Evolutionary conservation across 2,329 filamentous ascomycete genomes (phyloP).

Genomic region (Aspergillus eucalypticola): DNA sequence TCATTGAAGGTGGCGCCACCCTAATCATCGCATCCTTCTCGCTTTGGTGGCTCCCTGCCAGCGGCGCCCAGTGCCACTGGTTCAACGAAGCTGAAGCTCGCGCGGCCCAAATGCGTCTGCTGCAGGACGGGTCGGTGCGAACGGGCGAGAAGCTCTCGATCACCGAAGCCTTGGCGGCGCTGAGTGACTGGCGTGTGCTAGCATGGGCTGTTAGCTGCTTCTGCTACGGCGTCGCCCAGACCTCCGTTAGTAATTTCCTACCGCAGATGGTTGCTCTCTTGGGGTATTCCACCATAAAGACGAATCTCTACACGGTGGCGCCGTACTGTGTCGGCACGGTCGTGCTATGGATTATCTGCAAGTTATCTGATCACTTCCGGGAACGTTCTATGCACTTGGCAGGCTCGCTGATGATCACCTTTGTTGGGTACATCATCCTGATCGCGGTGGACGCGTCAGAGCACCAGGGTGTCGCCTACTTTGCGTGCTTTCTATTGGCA

Average conservation of each 20-base stretch:
- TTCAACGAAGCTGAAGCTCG: constrained; percentile 39
- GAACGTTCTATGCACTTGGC: constrained; percentile 23
- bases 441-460: constrained; percentile 11
- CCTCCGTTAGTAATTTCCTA: constrained; percentile 32
- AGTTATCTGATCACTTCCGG: constrained; percentile 43
- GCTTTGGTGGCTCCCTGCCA: constrained; percentile 42
- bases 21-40: constrained; percentile 41
- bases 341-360: constrained; percentile 69
- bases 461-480: constrained; percentile 14
- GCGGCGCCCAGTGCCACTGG: constrained; percentile 43
- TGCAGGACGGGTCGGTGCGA: constrained; percentile 35
- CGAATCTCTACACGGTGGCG: constrained; percentile 67
- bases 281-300: constrained; percentile 58
- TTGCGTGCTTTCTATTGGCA: constrained; percentile 16
- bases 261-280: constrained; percentile 33
- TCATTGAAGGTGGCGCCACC: constrained; percentile 48
- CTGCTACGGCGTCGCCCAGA: constrained; percentile 32
- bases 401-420: constrained; percentile 14
- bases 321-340: constrained; percentile 71
- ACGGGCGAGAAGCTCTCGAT: constrained; percentile 35
- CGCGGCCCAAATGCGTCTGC: constrained; percentile 39
- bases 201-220: constrained; percentile 30
- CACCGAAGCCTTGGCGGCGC: constrained; percentile 30
- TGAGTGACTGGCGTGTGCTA: constrained; percentile 32
- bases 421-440: constrained; percentile 19